Percentiles rank a stretch among this genome's conserved stretches.
Conservation (phyloP, 1,284 basidiomycete genomes). For the Puccinia hordei region DNA sequence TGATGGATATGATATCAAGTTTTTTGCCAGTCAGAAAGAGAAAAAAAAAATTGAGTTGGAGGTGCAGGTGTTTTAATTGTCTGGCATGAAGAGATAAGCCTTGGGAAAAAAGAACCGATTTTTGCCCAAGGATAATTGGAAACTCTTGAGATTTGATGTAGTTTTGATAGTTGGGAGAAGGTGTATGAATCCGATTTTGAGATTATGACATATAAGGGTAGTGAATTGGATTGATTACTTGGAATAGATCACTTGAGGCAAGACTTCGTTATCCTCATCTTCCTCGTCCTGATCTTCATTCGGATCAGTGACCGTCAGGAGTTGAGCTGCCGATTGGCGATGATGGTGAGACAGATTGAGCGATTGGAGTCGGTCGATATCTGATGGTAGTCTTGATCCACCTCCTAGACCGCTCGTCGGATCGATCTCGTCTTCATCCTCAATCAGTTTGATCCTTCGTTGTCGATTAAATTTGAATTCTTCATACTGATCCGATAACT, state of each 20-base stretch:
- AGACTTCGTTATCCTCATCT: slow-evolving; percentile 28
- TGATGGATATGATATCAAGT: neutral
- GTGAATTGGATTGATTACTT: neutral
- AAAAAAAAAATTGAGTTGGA: neutral
- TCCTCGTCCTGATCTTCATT: neutral
- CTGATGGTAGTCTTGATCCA: neutral
- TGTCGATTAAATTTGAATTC: slow-evolving; percentile 14
- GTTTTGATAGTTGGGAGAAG: too few species aligned
- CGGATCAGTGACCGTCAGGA: neutral
- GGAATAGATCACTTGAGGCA: slow-evolving; percentile 7
- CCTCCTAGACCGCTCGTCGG: neutral
- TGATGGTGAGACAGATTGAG: neutral
- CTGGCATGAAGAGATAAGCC: neutral
- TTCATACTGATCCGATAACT: neutral
- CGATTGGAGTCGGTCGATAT: neutral
- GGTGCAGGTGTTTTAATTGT: too few species aligned
- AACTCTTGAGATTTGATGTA: too few species aligned
- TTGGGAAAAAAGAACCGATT: neutral
- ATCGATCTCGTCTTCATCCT: neutral
- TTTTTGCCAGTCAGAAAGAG: neutral
- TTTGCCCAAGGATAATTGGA: too few species aligned
- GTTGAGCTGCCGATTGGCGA: neutral
- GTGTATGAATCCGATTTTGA: neutral
- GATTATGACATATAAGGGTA: neutral
- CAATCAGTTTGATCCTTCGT: slow-evolving; percentile 14